These are phyloP conservation scores for Syzygium malaccense DNA, from an alignment of 441 rosid species.

Conservation along the genomic window DNA sequence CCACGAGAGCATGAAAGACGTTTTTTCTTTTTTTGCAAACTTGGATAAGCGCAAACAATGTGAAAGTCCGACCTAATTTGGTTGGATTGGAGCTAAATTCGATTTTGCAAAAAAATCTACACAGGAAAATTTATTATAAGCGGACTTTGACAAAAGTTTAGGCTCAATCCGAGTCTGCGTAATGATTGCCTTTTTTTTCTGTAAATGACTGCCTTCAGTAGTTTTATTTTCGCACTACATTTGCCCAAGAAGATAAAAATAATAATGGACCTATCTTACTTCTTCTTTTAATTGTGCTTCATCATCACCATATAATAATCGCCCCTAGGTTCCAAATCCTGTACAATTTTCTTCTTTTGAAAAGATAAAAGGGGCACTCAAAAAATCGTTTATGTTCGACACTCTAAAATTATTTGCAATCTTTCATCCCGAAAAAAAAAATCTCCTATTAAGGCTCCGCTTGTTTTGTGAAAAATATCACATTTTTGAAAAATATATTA, in stretches of 20 bases:
- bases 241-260: not conserved
- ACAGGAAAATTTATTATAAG: rapidly evolving
- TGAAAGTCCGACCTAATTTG: not conserved
- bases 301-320: not conserved
- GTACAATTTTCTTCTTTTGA: not conserved
- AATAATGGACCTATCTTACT: not conserved
- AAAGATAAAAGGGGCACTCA: not conserved
- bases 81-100: not conserved
- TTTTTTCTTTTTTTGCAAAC: not conserved
- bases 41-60: not conserved
- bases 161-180: not conserved
- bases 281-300: not conserved
- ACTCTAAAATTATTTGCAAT: not conserved
- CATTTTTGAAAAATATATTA: no score
- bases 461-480: no score
- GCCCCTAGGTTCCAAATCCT: not conserved
- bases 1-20: not conserved
- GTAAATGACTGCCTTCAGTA: not conserved
- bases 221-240: not conserved
- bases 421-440: no score
- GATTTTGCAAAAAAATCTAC: not conserved
- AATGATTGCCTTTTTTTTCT: not conserved
- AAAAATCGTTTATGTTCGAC: not conserved
- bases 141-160: not conserved
- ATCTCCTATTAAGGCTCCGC: no score